These are phyloP conservation scores for Sporothrix luriei DNA, from an alignment of 2,329 filamentous ascomycete genomes.

Conservation along the genomic window DNA sequence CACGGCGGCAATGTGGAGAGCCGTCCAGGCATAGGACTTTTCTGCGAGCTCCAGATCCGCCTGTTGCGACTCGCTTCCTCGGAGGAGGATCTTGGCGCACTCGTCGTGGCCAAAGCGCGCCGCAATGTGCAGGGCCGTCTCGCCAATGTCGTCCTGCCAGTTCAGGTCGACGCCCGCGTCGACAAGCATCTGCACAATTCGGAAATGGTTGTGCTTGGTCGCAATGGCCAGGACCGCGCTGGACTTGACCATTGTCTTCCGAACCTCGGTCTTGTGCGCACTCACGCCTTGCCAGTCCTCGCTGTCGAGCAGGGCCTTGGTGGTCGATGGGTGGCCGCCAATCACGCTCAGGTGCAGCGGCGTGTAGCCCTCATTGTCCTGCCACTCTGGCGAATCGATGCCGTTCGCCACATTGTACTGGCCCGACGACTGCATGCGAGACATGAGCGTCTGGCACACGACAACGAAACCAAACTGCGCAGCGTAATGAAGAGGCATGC, in stretches of 20 bases:
- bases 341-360: slow-evolving; percentile 91
- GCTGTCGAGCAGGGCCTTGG: slow-evolving; percentile 74
- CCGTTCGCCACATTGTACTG: slow-evolving; percentile 82
- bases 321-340: slow-evolving; percentile 85
- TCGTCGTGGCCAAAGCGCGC: slow-evolving; percentile 83
- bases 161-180: slow-evolving; percentile 91
- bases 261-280: slow-evolving; percentile 63
- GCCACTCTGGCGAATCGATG: slow-evolving; percentile 86
- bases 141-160: slow-evolving; percentile 84
- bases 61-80: slow-evolving; percentile 67
- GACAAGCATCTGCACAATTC: slow-evolving; percentile 84
- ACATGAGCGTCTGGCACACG: slow-evolving; percentile 85
- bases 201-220: slow-evolving; percentile 80
- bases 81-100: slow-evolving; percentile 75
- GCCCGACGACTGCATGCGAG: slow-evolving; percentile 84
- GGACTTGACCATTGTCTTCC: slow-evolving; percentile 75
- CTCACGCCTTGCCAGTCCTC: slow-evolving; percentile 73
- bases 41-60: slow-evolving; percentile 67
- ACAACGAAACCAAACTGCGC: slow-evolving; percentile 92
- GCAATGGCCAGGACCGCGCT: slow-evolving; percentile 86
- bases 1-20: slow-evolving; percentile 89
- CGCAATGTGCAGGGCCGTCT: slow-evolving; percentile 89
- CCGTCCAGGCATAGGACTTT: slow-evolving; percentile 88
- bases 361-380: slow-evolving; percentile 87
- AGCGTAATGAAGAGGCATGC: slow-evolving; percentile 87